Percentiles rank a stretch among this genome's conserved stretches.
phyloP scores from a whole-genome alignment of 768 basidiomycete genomes.

The Boletus edulis region DNA sequence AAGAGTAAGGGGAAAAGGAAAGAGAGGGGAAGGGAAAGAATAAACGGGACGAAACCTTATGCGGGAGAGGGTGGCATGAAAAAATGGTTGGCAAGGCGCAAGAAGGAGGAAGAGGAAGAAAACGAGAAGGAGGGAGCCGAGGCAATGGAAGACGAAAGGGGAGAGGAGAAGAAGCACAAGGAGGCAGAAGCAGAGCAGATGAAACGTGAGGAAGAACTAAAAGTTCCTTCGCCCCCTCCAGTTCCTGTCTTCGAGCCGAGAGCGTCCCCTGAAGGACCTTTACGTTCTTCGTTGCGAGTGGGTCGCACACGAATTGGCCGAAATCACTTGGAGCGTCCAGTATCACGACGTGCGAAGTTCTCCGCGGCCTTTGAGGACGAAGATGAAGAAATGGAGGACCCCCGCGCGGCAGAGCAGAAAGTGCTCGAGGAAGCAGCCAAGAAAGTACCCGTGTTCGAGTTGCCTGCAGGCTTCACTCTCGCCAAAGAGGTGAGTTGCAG shows the following conservation, averaged over 20 bases:
- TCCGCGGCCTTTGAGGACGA: slow-evolving; percentile 63
- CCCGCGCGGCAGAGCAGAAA: slow-evolving; percentile 42
- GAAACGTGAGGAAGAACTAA: slow-evolving; percentile 16
- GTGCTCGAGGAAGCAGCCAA: slow-evolving; percentile 55
- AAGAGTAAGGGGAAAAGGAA: slow-evolving; percentile 35
- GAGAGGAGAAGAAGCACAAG: slow-evolving; percentile 24
- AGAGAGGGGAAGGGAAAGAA: slow-evolving; percentile 34
- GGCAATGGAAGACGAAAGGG: slow-evolving; percentile 35
- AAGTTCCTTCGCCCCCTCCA: slow-evolving; percentile 14
- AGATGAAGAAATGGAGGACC: slow-evolving; percentile 40
- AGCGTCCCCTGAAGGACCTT: slow-evolving; percentile 16
- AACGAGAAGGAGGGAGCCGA: slow-evolving; percentile 34
- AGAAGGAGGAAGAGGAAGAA: slow-evolving; percentile 53
- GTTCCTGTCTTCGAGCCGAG: slow-evolving; percentile 22
- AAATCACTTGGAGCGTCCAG: slow-evolving; percentile 60
- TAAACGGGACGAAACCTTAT: slow-evolving; percentile 70
- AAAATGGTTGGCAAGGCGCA: slow-evolving; percentile 65
- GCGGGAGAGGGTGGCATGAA: slow-evolving; percentile 78
- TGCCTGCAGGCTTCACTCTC: slow-evolving; percentile 66
- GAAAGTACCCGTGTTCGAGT: slow-evolving; percentile 54
- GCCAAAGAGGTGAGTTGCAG: slow-evolving; percentile 50
- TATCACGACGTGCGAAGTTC: slow-evolving; percentile 51
- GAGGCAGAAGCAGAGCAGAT: slow-evolving; percentile 18
- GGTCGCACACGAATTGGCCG: slow-evolving; percentile 57
- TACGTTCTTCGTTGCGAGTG: slow-evolving; percentile 58